Evolutionary conservation across 108 stramenopile genomes (phyloP).

Genomic region (Nitzschia sp.): DNA sequence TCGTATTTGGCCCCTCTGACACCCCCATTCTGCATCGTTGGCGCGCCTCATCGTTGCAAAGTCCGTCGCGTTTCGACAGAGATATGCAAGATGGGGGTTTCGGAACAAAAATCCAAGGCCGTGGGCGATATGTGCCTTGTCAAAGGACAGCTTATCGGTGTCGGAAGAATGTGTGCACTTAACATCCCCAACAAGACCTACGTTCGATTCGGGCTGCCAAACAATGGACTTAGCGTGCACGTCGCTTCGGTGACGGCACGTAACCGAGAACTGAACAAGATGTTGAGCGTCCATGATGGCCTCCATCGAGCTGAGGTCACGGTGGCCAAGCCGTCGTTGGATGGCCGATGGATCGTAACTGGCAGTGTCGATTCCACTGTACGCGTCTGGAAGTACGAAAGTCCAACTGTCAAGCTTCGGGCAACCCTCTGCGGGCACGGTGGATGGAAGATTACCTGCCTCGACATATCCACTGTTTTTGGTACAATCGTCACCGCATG

Average conservation of each 20-base stretch:
- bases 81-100: conserved; percentile 69
- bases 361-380: conserved; percentile 91
- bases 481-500: conserved; percentile 90
- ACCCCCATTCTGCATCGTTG: conserved; percentile 95
- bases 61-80: conserved; percentile 60
- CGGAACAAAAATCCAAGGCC: conserved; percentile 65
- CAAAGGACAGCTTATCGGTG: conserved; percentile 81
- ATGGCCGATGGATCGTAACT: conserved; percentile 85
- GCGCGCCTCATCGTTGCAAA: conserved; percentile 81
- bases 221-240: conserved; percentile 86
- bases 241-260: conserved; percentile 64
- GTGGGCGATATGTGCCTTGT: conserved; percentile 87
- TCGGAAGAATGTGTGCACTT: conserved; percentile 76
- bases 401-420: conserved; percentile 68
- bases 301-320: conserved; percentile 87
- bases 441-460: conserved; percentile 84
- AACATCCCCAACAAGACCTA: conserved; percentile 78
- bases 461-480: conserved; percentile 82
- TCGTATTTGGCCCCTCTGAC: conserved; percentile 82
- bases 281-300: conserved; percentile 89
- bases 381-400: conserved; percentile 86
- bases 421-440: conserved; percentile 91
- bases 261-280: conserved; percentile 79
- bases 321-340: conserved; percentile 69
- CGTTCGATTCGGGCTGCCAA: conserved; percentile 76